phyloP scores from a whole-genome alignment of 371 early-diverging fungal genomes.

The Syncephalastrum contaminatum region DNA sequence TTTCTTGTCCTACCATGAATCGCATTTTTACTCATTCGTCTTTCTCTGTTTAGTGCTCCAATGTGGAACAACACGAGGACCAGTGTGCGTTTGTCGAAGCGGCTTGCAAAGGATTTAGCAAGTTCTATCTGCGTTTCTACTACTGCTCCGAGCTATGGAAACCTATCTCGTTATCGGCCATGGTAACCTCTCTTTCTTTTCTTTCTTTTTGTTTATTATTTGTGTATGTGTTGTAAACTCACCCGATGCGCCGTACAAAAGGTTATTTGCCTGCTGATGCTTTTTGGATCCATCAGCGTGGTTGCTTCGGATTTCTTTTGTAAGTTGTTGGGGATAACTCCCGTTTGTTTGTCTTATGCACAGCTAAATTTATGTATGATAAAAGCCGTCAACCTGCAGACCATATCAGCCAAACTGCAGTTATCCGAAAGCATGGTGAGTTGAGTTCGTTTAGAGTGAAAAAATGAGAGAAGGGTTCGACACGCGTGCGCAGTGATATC shows the following conservation, averaged over 20 bases:
- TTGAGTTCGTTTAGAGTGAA: not conserved
- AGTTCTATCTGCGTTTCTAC: slow-evolving; percentile 53
- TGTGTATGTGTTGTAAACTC: not conserved
- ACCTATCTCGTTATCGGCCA: slow-evolving; percentile 27
- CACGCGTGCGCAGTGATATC: no score
- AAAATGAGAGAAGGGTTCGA: slow-evolving; percentile 1
- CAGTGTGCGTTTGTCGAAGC: slow-evolving; percentile 39
- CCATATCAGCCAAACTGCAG: slow-evolving; percentile 34
- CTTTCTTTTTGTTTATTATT: slow-evolving; percentile 23
- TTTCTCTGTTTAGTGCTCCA: slow-evolving; percentile 22
- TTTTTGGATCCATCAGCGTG: slow-evolving; percentile 65
- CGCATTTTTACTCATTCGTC: not conserved
- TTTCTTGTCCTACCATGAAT: slow-evolving; percentile 1
- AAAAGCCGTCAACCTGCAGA: slow-evolving; percentile 10
- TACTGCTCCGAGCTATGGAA: slow-evolving; percentile 53
- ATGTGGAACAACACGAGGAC: slow-evolving; percentile 33
- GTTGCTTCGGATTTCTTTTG: slow-evolving; percentile 75
- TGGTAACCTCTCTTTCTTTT: slow-evolving; percentile 25
- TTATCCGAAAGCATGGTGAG: slow-evolving; percentile 69
- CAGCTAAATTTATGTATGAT: not conserved
- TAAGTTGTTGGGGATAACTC: slow-evolving; percentile 16
- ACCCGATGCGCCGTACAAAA: slow-evolving; percentile 9
- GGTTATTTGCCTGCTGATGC: slow-evolving; percentile 30
- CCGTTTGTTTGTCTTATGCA: slow-evolving; percentile 2
- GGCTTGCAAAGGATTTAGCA: slow-evolving; percentile 39